Percentiles rank a stretch among this genome's conserved stretches.
phyloP scores from a whole-genome alignment of 257 asterid genomes.

The Perilla frutescens region DNA sequence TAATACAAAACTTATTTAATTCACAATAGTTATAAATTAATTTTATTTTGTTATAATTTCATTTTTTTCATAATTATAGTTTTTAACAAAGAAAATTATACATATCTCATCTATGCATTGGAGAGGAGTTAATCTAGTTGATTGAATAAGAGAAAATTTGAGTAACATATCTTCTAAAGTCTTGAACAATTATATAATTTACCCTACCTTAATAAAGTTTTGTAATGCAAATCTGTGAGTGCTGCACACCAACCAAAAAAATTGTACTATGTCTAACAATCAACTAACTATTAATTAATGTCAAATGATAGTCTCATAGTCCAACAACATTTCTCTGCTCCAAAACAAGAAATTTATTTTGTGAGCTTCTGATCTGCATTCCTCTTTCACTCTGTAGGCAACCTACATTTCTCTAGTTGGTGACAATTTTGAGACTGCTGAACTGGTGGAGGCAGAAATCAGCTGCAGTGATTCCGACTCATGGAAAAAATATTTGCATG shows the following conservation, averaged over 20 bases:
- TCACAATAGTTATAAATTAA: too few relatives aligned
- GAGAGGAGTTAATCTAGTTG: too few relatives aligned
- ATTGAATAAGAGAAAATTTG: neutral
- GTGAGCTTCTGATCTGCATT: conserved; percentile 38
- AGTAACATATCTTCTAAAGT: neutral
- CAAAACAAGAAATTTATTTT: neutral
- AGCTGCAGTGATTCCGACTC: conserved; percentile 51
- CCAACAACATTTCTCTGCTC: neutral
- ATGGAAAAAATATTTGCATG: conserved; percentile 60
- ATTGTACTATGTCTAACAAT: neutral
- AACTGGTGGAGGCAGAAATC: conserved; percentile 52
- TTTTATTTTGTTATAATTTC: too few relatives aligned
- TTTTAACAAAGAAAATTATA: too few relatives aligned
- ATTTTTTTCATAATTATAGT: too few relatives aligned
- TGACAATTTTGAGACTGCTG: conserved; percentile 53
- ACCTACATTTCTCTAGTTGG: conserved; percentile 63
- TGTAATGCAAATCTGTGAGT: neutral
- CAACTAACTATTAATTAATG: neutral
- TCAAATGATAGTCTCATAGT: neutral
- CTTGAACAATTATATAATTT: neutral
- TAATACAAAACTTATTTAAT: too few relatives aligned
- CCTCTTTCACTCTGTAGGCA: conserved; percentile 58
- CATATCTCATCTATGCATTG: too few relatives aligned
- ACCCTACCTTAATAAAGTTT: neutral
- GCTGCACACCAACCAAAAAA: neutral